Conservation (phyloP, 805 yeast species). For the Komagataella pastoris region DNA sequence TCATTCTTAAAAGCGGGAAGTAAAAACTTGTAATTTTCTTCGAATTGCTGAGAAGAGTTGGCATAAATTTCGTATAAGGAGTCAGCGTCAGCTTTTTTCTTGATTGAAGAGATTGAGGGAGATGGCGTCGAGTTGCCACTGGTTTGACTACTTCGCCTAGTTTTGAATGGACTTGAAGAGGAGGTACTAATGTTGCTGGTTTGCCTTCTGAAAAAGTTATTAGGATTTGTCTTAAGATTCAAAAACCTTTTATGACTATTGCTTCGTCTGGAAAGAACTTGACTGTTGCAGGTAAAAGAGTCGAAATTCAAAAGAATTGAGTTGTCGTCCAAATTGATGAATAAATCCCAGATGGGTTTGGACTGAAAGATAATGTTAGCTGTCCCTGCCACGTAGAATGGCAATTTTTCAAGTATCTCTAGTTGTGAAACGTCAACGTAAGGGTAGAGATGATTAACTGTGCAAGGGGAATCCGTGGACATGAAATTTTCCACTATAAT, state of each 20-base stretch:
- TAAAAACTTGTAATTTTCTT: background rate
- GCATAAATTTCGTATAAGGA: background rate
- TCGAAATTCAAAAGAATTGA: constrained; percentile 19
- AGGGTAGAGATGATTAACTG: constrained; percentile 26
- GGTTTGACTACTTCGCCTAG: background rate
- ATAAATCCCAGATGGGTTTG: constrained; percentile 44
- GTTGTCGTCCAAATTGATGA: constrained; percentile 44
- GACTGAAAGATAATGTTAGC: constrained; percentile 52
- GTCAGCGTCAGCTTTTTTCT: background rate
- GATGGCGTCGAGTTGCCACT: background rate
- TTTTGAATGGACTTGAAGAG: background rate
- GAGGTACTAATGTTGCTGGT: background rate
- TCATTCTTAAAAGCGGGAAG: background rate
- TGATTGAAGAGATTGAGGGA: background rate
- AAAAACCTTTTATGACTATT: constrained; percentile 7
- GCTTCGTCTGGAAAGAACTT: constrained; percentile 4
- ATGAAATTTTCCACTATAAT: constrained; percentile 20
- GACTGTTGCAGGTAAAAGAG: background rate
- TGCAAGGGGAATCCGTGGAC: constrained; percentile 19
- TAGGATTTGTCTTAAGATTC: constrained; percentile 3
- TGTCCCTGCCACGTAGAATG: constrained; percentile 46
- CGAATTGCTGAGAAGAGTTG: background rate
- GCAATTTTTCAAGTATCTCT: constrained; percentile 28
- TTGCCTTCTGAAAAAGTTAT: background rate
- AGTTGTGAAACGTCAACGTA: constrained; percentile 48